Base-by-base conservation (phyloP, 306 rosid species). In the Corylus heterophylla region DNA sequence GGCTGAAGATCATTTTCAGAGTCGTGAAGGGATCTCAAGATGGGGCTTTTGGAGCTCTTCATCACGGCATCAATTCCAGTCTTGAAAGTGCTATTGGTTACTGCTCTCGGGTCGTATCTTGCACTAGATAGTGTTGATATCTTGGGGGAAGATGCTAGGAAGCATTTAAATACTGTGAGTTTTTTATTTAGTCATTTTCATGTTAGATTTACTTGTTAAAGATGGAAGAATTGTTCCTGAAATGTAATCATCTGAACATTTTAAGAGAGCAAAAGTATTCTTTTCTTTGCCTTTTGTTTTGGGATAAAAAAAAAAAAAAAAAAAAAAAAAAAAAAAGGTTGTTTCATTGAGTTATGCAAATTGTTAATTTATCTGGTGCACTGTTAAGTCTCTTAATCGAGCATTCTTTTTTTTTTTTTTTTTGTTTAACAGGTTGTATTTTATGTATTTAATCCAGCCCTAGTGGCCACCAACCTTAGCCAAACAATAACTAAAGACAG, bases 21-120 rank as follows among this genome's bases (percentile, higher is more conserved):
- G 14, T 72, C 7, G 58, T 25, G 58, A 25, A 31, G 39, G 42
- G 14, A 31, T 17, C 17, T 69, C n/a, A 42, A 12, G 16, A 85
- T 89, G 93, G 79, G n/a, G 11, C 69, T 89, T 47, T 37, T 85
- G 77, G 54, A 82, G 25, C 89, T 91, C 64, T 86, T 91, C 69
- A 52, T 89, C 49, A 81, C 83, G 12, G 92, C 92, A 18, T 76
- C 92, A 14, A 76, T 85, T 77, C 91, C 95, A 0, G 87, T 91
- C 2, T 12, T 90, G 73, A 89, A 90, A 82, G 89, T 88, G 42
- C 85, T 90, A 1, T 54, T 91, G 13, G 44, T 91, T 11, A 87
- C 93, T 7, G 87, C 81, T 14, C 83, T 91, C 3, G 93, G 96
- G 42, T 84, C 85, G 0, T 80, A 71, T 31, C 92, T 91, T 42